Base-by-base conservation (phyloP, 352 stramenopile species). In the Globisporangium middletonii region DNA sequence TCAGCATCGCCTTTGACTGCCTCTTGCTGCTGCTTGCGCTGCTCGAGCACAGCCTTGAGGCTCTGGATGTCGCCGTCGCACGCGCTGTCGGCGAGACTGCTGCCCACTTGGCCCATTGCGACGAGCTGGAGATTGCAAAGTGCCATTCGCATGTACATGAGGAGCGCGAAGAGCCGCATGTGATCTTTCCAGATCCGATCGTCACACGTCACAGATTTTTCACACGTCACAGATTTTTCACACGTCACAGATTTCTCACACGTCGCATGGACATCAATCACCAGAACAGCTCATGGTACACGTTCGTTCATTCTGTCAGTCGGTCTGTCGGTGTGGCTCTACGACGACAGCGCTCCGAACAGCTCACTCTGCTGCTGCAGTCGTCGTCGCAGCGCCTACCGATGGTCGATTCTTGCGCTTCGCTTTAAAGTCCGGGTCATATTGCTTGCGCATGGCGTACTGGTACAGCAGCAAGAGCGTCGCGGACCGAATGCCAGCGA, bases 401-500 rank as follows among this genome's bases (percentile, higher is more conserved):
- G 7, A 6, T 38, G 33, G 7, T 30, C 63, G 64, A 57, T 67
- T 71, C 38, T 64, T 69, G 56, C 54, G 49, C 50, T 68, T 70
- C 38, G 59, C 35, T 49, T 54, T 54, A 19, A 42, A 55, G 26
- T 61, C 51, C 0, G 57, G 52, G 47, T 71, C 60, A n/a, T 68
- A 56, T 30, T 68, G 53, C 30, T 79, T 66, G 30, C 79, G 79
- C 65, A 83, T 85, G 0, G 80, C 79, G 54, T 77, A 80, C 46
- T 92, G 83, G 51, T 88, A 90, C 12, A 92, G 57, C 47, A 92
- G 63, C 65, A 92, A 64, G 30, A 92, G 66, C 23, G 83, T 92
- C 44, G 83, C 71, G 33, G 83, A 92, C 5, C 83, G 83, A 49
- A 92, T 73, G 38, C 95, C 95, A 42, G 89, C 94, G 55, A 99